Evolutionary conservation across 2,329 filamentous ascomycete species (phyloP), one percentile per base, ranked within the genome.

Genomic region (Grosmannia clavigera): DNA sequence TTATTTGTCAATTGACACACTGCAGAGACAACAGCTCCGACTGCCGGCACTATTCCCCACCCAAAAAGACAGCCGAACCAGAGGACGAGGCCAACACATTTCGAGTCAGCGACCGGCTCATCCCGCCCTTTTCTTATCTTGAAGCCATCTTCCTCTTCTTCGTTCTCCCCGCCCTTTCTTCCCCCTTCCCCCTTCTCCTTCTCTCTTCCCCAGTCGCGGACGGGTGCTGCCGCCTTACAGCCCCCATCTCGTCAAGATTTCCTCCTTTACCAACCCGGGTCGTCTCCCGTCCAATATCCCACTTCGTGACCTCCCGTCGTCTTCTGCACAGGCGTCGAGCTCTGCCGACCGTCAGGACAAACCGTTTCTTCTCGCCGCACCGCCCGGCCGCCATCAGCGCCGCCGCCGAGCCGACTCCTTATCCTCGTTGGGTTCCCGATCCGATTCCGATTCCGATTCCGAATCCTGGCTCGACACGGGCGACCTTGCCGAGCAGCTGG

Each of bases 401-500:
- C 70, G 74, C 69, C 43, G 22, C 29, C 58, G 22, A 19, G 12
- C 2, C 54, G 55, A 33, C 19, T 38, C 58, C 19, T 50, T 48
- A 14, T 40, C 70, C 55, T 58, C 61, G 29, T 59, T 50, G n/a
- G 43, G 19, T 58, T 33, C 38, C 54, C 70, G 72, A 72, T 80
- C 78, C 68, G 65, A 66, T 62, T 81, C 79, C 68, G 65, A 66
- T 62, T 81, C 79, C 58, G 73, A 70, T 66, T 73, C 71, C 66
- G 74, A 74, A 69, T 84, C 88, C 67, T 96, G 90, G 91, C 92
- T 89, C 70, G 91, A 96, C 73, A 96, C 92, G 53, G 92, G 91
- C 70, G 94, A 97, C 74, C 83, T 97, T 68, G 90, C 90, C 69
- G 92, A 96, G 76, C 92, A 95, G 79, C 80, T 92, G 67, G 88